Evolutionary conservation across 1,139 yeast species (phyloP), one percentile per base, ranked within the genome.

Genomic region (Saccharomyces pastorianus): DNA sequence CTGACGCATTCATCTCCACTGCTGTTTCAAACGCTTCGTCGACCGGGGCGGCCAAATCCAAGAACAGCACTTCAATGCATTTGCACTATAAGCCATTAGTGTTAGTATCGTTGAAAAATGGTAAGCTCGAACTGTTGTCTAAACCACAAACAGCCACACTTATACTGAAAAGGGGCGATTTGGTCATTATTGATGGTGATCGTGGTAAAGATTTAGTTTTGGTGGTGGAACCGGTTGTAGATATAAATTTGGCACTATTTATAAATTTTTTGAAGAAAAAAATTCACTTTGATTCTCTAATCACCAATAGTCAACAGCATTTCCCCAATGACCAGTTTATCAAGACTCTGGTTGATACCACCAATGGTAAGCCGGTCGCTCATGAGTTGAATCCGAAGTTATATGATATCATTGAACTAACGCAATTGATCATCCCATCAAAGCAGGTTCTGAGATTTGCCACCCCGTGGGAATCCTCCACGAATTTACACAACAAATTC

Each of bases 171-270:
- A 72, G 81, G 17, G 87, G 88, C 28, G 97, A 90, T 68, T 78
- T 90, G 66, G 96, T 93, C 13, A 84, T 91, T 61, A 96, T 91
- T 42, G 98, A 93, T 69, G 99, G 98, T n/a, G 99, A 93, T 68
- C 78, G 99, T 51, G 99, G 99, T 46, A 78, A 87, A 52, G 99
- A 93, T 72, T 74, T 93, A 59, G 98, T 97, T 26, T 81, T 83
- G 64, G 82, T 93, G 47, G 80, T 84, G 38, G 83, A 82, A 60
- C 77, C 87, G 59, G 77, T 80, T 57, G 80, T 91, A 29, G 75
- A 84, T 2, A 74, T 84, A 46, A 91, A 88, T 60, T 85, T 88
- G 65, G 97, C 95, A 0, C 81, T 88, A 42, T 77, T 88, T 59
- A 81, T 93, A 67, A 90, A 90, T 69, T 85, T 88, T 63, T 72